These are phyloP conservation scores for Furcasterigmium sp. DNA, from an alignment of 2,329 filamentous ascomycete genomes.

Conservation along the genomic window DNA sequence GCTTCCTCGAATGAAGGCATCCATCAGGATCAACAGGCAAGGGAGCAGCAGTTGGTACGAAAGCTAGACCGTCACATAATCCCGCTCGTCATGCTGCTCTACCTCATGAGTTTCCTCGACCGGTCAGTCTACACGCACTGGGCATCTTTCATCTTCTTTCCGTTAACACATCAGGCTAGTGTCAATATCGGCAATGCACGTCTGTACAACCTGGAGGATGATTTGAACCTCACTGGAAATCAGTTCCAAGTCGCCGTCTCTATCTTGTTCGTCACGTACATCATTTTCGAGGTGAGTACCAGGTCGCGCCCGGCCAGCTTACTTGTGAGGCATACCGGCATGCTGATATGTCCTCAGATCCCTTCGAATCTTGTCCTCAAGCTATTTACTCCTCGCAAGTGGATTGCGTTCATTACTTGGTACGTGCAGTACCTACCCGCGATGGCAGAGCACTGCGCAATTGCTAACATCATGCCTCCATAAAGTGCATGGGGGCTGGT, in stretches of 20 bases:
- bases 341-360: slow-evolving; percentile 23
- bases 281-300: slow-evolving; percentile 42
- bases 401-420: slow-evolving; percentile 57
- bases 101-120: slow-evolving; percentile 69
- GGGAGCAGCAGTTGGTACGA: slow-evolving; percentile 53
- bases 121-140: background rate
- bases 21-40: background rate
- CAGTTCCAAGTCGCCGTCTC: slow-evolving; percentile 65
- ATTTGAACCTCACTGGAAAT: slow-evolving; percentile 58
- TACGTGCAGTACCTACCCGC: too few species aligned
- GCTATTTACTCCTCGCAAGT: slow-evolving; percentile 55
- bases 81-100: slow-evolving; percentile 63
- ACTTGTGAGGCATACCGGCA: background rate
- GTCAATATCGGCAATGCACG: slow-evolving; percentile 63
- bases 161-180: too few species aligned
- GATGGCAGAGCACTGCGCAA: too few species aligned
- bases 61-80: slow-evolving; percentile 62
- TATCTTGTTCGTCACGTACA: slow-evolving; percentile 62
- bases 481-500: slow-evolving; percentile 62
- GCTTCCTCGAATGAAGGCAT: too few species aligned
- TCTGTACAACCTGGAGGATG: slow-evolving; percentile 59
- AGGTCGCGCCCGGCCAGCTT: background rate
- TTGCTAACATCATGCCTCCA: too few species aligned
- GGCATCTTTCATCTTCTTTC: background rate
- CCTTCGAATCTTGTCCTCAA: slow-evolving; percentile 62